Evolutionary conservation across 768 basidiomycete genomes (phyloP), one percentile per base, ranked within the genome.

Genomic region (Stropharia rugosoannulata): DNA sequence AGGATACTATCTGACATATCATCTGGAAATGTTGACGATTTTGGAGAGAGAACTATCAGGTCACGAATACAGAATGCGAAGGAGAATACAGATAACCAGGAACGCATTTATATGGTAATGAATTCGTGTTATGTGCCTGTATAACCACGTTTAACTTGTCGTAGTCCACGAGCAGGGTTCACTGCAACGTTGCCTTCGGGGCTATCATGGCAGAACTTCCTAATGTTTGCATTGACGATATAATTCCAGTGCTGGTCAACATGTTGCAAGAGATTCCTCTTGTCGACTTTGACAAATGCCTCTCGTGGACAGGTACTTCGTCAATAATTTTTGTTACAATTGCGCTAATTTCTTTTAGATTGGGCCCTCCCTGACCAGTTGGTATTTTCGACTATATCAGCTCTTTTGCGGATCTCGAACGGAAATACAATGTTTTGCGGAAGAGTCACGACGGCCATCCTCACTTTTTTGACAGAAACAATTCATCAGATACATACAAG

Each of bases 301-400:
- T 95, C 4, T 86, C 85, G 4, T 95, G 93, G 93, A 80, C 85
- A 62, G 89, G 92, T 93, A 64, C 45, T 45, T n/a, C 5, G 7
- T 32, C 38, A 12, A 15, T 15, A 15, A 10, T 9, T 44, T 55
- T 27, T 35, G 9, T 32, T 18, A 18, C 22, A 25, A 44, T 11
- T 12, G 32, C 35, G 59, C 25, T 51, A 42, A 51, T 46, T 27
- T 18, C 38, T 59, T 18, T n/a, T 56, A 94, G 93, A 91, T 60
- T 94, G 92, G 92, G 81, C 92, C 2, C 77, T 92, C 32, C 87
- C 93, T 37, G 90, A 95, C 69, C 89, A 93, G 64, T 80, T 95
- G 39, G 86, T 90, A 1, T 90, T 79, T 64, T 85, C 89, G 1
- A 91, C 86, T 3, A 80, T 92, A 19, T 88, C 87, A 4, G 89